phyloP scores from a whole-genome alignment of 2,329 filamentous ascomycete genomes.

The Fusarium fujikuroi region DNA sequence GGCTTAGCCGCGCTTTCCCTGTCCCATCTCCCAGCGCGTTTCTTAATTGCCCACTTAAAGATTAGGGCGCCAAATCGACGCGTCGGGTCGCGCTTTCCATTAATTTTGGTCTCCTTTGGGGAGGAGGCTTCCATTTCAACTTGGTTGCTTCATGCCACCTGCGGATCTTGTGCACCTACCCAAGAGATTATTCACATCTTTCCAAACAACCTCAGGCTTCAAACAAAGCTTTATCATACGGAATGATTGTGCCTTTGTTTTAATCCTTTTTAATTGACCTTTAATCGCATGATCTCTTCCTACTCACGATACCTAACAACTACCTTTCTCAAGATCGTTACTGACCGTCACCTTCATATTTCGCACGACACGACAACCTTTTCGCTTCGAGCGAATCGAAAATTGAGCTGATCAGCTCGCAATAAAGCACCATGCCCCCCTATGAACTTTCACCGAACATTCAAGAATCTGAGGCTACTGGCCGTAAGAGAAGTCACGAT shows the following conservation, averaged over 20 bases:
- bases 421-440: slow-evolving; percentile 56
- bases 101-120: slow-evolving; percentile 11
- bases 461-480: slow-evolving; percentile 55
- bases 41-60: slow-evolving; percentile 31
- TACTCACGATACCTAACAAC: slow-evolving; percentile 12
- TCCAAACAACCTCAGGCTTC: not conserved
- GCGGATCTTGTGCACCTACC: slow-evolving; percentile 14
- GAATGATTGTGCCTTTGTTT: slow-evolving; percentile 5
- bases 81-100: slow-evolving; percentile 46
- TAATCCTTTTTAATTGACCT: slow-evolving; percentile 1
- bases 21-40: slow-evolving; percentile 5
- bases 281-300: slow-evolving; percentile 21
- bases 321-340: slow-evolving; percentile 5
- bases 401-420: slow-evolving; percentile 9
- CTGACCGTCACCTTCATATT: not conserved
- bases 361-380: not conserved
- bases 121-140: slow-evolving; percentile 31
- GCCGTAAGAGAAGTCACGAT: slow-evolving; percentile 59
- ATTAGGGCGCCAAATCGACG: slow-evolving; percentile 48
- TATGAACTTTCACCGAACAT: slow-evolving; percentile 60
- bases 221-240: not conserved
- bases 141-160: slow-evolving; percentile 30
- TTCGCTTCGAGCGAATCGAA: not conserved
- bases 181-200: slow-evolving; percentile 14
- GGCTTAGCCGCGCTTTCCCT: slow-evolving; percentile 26